phyloP scores from a whole-genome alignment of 2,329 filamentous ascomycete genomes.

The Ophiostoma australiae region DNA sequence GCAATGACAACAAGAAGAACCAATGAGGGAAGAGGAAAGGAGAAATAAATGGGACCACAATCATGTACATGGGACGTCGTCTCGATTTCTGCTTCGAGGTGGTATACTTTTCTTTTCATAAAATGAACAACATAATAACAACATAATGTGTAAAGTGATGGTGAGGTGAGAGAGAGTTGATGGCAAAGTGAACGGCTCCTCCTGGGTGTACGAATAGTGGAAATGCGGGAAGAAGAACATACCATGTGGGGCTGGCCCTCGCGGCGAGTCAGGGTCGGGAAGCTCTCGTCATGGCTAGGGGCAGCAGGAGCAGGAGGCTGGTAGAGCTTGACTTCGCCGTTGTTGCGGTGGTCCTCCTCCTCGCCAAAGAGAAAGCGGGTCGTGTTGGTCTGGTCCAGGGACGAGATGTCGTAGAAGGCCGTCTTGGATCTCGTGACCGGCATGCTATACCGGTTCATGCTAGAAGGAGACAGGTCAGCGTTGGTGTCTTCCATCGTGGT shows the following conservation, averaged over 20 bases:
- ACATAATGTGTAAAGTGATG: background rate
- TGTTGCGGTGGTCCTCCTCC: conserved; percentile 59
- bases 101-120: no score
- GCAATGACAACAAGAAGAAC: background rate
- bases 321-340: conserved; percentile 64
- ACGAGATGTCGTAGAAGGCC: conserved; percentile 59
- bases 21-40: background rate
- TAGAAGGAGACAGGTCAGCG: conserved; percentile 36
- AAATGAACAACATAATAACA: no score
- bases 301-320: conserved; percentile 58
- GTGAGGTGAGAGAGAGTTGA: background rate
- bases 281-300: conserved; percentile 61
- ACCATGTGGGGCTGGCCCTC: conserved; percentile 45
- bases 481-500: conserved; percentile 11
- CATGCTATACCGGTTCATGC: conserved; percentile 89
- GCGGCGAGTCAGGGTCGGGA: conserved; percentile 74
- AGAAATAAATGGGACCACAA: background rate
- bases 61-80: background rate
- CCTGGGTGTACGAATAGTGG: background rate
- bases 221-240: conserved; percentile 32
- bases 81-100: no score
- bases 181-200: background rate
- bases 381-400: conserved; percentile 76
- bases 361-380: conserved; percentile 78
- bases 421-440: conserved; percentile 70